Evolutionary conservation across 2,329 filamentous ascomycete species (phyloP), one percentile per base, ranked within the genome.

Genomic region (Fusarium chlamydosporum): DNA sequence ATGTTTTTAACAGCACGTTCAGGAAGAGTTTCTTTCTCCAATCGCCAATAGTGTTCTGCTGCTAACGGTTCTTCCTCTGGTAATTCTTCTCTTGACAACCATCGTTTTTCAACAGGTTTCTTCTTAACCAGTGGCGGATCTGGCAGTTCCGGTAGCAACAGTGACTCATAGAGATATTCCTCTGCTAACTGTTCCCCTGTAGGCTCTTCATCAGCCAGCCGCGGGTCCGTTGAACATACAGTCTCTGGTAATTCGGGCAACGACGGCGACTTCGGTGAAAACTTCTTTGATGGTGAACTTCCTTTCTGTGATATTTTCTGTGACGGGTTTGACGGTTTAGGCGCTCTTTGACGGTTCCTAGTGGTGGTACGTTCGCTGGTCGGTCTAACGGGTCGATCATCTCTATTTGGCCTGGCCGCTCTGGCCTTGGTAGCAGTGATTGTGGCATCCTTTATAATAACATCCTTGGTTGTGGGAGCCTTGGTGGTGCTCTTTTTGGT

Each of bases 21-120:
- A 10, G 26, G 4, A 15, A 61, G 35, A 13, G 13, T 46, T 31
- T 34, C 27, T 15, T 12, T 53, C 16, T 23, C 15, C 12, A 53
- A n/a, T n/a, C 27, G 56, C 16, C 31, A 8, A 31, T 61, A 42
- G 31, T 43, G 4, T 8, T 61, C 58, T 27, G 37, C 47, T 51
- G 16, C 8, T n/a, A 51, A 27, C 27, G 47, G 47, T 23, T 35
- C 9, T 38, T 38, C 23, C 34, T 38, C 18, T 40, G 23, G 31
- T 15, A 13, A n/a, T 35, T 13, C 12, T 26, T n/a, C n/a, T 20
- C 34, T 51, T 51, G n/a, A 12, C 10, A 18, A 4, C 7, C 18
- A 16, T 12, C 9, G 11, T 8, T 31, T n/a, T 31, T 7, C n/a
- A 7, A 4, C n/a, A 7, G 12, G 12, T 11, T 40, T 15, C 27